Evolutionary conservation across 2,329 filamentous ascomycete species (phyloP).

Genomic region (Fusarium devonianum): DNA sequence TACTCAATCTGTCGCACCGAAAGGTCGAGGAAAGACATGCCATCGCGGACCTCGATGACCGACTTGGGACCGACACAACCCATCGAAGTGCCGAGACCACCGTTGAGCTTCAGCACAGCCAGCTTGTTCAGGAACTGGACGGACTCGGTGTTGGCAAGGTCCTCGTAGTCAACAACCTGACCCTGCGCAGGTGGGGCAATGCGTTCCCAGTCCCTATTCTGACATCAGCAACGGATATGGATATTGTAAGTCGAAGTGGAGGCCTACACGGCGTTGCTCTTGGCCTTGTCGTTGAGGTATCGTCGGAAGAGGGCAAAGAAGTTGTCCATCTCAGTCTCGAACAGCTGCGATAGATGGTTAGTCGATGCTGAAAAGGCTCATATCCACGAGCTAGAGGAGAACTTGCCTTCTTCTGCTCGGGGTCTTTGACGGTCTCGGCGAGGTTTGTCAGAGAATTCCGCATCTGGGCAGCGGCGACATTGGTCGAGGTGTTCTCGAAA

Average conservation of each 20-base stretch:
- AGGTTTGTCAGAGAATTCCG: constrained; percentile 95
- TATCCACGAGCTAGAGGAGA: background rate
- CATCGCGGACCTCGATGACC: constrained; percentile 98
- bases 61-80: constrained; percentile 99
- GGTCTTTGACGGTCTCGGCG: constrained; percentile 86
- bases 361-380: background rate
- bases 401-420: constrained; percentile 80
- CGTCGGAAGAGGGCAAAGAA: constrained; percentile 98
- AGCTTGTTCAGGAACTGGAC: constrained; percentile 97
- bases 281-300: constrained; percentile 98
- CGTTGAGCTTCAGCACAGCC: constrained; percentile 98
- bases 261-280: constrained; percentile 85
- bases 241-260: constrained; percentile 6
- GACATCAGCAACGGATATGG: constrained; percentile 30
- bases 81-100: constrained; percentile 99
- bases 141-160: constrained; percentile 86
- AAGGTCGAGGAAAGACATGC: constrained; percentile 99
- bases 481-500: constrained; percentile 99
- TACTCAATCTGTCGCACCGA: constrained; percentile 99
- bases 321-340: constrained; percentile 99
- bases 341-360: constrained; percentile 64
- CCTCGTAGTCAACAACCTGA: constrained; percentile 95
- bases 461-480: constrained; percentile 98
- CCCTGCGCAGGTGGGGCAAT: constrained; percentile 92
- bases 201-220: constrained; percentile 86